phyloP scores from a whole-genome alignment of 192 early-diverging fungal genomes.

The Entrophospora sp. region DNA sequence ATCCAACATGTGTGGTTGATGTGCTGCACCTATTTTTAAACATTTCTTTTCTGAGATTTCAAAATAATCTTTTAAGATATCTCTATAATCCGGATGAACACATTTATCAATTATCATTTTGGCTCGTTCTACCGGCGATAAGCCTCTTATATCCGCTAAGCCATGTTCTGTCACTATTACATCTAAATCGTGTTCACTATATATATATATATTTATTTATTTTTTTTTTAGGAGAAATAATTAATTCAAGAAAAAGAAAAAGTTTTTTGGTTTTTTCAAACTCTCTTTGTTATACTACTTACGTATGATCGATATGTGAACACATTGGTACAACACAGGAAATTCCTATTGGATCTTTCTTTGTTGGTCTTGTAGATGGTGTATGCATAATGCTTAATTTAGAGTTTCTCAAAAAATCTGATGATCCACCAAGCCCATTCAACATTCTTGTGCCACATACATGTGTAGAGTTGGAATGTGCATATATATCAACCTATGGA shows the following conservation, averaged over 20 bases:
- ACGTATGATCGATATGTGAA: constrained; percentile 34
- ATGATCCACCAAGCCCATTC: constrained; percentile 34
- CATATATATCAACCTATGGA: constrained; percentile 35
- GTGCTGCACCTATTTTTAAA: constrained; percentile 27
- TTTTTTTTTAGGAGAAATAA: too few species aligned
- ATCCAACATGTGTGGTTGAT: constrained; percentile 37
- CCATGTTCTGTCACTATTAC: constrained; percentile 37
- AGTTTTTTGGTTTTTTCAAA: too few species aligned
- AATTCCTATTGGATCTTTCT: constrained; percentile 24
- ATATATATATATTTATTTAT: not conserved
- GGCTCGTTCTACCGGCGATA: constrained; percentile 33
- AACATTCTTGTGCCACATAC: constrained; percentile 34
- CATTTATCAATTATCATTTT: constrained; percentile 37
- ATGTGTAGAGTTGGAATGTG: constrained; percentile 33
- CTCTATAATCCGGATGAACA: constrained; percentile 33
- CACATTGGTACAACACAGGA: constrained; percentile 34
- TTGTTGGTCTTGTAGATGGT: constrained; percentile 31
- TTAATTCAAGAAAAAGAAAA: not conserved
- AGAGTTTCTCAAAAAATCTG: constrained; percentile 31
- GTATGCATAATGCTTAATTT: constrained; percentile 37
- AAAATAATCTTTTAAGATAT: constrained; percentile 31
- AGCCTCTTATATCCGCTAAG: constrained; percentile 33
- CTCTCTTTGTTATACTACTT: not conserved
- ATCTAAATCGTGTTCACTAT: constrained; percentile 33
- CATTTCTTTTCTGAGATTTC: constrained; percentile 30